Base-by-base conservation (phyloP, 805 yeast genomes). In the Metahyphopichia silvanorum region DNA sequence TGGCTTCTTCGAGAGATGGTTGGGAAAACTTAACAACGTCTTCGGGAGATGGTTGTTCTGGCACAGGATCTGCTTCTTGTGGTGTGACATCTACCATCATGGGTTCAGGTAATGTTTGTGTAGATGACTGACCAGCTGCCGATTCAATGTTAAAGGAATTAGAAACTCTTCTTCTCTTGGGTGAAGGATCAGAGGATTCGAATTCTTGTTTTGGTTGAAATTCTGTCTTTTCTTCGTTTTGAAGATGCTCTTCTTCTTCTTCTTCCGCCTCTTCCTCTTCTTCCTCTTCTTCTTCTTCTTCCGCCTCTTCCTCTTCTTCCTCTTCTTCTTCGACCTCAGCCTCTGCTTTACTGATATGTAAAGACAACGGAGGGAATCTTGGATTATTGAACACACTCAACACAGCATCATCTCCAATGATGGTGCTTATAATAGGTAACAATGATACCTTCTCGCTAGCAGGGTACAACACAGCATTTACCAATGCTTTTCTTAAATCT, bases 321-420 rank as follows among this genome's bases (percentile, higher is more conserved):
- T 48, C 57, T 20, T 57, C 55, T 15, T 59, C 65, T 11, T 69
- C 71, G 21, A 65, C 60, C 27, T 63, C 53, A 21, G 76, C 79
- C 13, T 18, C 50, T 49, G 39, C 46, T 21, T 32, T 52, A 38
- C 41, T 49, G 25, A 47, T 41, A 23, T 40, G 55, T 10, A 42
- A 40, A 5, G 66, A 63, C 31, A 61, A 46, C 6, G 66, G 67
- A 3, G 96, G 95, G 44, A 86, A 74, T 47, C 93, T 68, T 25
- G 96, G 95, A 46, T 83, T 82, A 33, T 76, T 71, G 44, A 86
- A 66, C 1, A 82, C 65, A 47, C 85, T 76, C 25, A 80, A 51
- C 14, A 74, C 50, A 6, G 66, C 71, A 47, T 77, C 76, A 25
- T 69, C 55, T 3, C 66, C 67, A 38, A 82, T 51, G 5, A 83